Conservation (phyloP, 1,139 yeast species). For the Lodderomyces elongisporus region DNA sequence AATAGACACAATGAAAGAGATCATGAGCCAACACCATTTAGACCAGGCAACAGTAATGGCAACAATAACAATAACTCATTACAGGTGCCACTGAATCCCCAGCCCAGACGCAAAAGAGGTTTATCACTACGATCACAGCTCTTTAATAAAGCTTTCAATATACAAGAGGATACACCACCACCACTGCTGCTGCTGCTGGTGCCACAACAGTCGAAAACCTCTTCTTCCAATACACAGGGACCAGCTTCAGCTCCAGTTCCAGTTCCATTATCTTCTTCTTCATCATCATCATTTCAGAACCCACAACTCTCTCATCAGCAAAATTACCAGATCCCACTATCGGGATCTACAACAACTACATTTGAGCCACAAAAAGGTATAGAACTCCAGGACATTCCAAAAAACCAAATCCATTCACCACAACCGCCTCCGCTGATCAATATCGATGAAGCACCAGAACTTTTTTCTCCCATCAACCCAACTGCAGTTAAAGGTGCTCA, state of each 20-base stretch:
- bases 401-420: neutral
- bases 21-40: no score
- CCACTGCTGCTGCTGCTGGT: no score
- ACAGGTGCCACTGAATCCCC: neutral
- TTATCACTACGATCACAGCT: slow-evolving; percentile 71
- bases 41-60: neutral
- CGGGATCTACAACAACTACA: no score
- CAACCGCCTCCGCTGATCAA: slow-evolving; percentile 14
- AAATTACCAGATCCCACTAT: no score
- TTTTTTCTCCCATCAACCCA: neutral
- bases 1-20: no score
- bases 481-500: neutral
- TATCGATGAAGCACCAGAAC: slow-evolving; percentile 11
- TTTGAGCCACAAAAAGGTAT: slow-evolving; percentile 4
- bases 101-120: slow-evolving; percentile 51
- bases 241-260: neutral
- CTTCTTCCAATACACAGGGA: neutral
- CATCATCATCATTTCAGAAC: slow-evolving; percentile 1
- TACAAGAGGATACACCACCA: slow-evolving; percentile 7
- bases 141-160: slow-evolving; percentile 47
- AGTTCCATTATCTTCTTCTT: no score
- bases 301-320: no score
- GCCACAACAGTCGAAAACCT: neutral
- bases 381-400: slow-evolving; percentile 8
- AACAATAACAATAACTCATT: neutral